phyloP scores from a whole-genome alignment of 192 early-diverging fungal species.

The Entrophospora sp. region DNA sequence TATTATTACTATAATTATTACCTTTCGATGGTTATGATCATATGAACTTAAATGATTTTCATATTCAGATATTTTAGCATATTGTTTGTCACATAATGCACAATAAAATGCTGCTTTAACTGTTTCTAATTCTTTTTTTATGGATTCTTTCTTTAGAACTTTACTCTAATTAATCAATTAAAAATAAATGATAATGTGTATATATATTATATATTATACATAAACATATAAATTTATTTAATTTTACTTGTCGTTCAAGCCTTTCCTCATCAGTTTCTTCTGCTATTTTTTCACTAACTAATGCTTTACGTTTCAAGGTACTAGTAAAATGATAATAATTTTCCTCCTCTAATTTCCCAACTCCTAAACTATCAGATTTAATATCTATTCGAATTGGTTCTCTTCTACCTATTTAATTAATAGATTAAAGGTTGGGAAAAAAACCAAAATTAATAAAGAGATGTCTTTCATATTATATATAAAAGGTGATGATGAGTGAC shows the following conservation, averaged over 20 bases:
- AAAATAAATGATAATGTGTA: too few species aligned
- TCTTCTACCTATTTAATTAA: slow-evolving; percentile 45
- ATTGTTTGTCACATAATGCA: slow-evolving; percentile 69
- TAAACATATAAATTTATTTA: too few species aligned
- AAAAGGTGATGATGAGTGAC: slow-evolving; percentile 28
- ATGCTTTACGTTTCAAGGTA: slow-evolving; percentile 48
- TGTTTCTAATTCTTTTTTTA: slow-evolving; percentile 44
- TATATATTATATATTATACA: too few species aligned
- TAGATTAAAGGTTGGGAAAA: too few species aligned
- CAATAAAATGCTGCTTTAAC: slow-evolving; percentile 72
- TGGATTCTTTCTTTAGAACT: slow-evolving; percentile 32
- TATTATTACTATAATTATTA: slow-evolving; percentile 15
- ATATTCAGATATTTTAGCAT: slow-evolving; percentile 64
- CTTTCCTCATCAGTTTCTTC: slow-evolving; percentile 56
- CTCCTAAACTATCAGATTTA: slow-evolving; percentile 53
- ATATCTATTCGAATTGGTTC: slow-evolving; percentile 59
- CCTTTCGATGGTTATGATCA: slow-evolving; percentile 72
- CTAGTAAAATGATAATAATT: slow-evolving; percentile 39
- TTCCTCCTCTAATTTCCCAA: slow-evolving; percentile 53
- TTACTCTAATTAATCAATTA: too few species aligned
- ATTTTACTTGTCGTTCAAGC: slow-evolving; percentile 42
- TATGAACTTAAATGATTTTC: slow-evolving; percentile 67
- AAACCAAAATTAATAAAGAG: too few species aligned
- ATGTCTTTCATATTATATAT: too few species aligned
- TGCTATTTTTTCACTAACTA: slow-evolving; percentile 54